phyloP scores from a whole-genome alignment of 2,329 filamentous ascomycete genomes.

The Metarhizium sp. region DNA sequence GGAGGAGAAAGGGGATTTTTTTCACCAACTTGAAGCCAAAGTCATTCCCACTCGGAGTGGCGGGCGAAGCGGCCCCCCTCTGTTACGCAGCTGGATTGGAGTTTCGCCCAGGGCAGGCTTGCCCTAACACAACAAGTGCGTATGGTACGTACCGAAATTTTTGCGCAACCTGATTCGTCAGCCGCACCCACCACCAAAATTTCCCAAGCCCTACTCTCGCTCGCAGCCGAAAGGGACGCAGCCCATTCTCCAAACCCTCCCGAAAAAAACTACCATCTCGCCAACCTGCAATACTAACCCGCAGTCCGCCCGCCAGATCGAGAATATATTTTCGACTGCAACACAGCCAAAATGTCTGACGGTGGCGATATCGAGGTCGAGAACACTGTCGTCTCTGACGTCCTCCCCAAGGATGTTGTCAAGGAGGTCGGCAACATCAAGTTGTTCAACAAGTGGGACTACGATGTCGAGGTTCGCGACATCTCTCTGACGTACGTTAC shows the following conservation, averaged over 20 bases:
- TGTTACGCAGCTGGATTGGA: constrained; percentile 9
- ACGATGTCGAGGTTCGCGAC: constrained; percentile 99
- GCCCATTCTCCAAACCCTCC: constrained; percentile 22
- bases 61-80: constrained; percentile 9
- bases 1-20: constrained; percentile 19
- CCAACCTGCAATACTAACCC: constrained; percentile 28
- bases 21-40: constrained; percentile 15
- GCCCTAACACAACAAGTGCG: constrained; percentile 27
- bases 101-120: constrained; percentile 30
- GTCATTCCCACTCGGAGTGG: constrained; percentile 18
- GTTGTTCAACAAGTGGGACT: constrained; percentile 96
- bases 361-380: constrained; percentile 89
- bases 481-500: constrained; percentile 91
- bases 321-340: constrained; percentile 25
- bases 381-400: constrained; percentile 62
- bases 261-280: constrained; percentile 27
- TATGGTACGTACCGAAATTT: constrained; percentile 19
- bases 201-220: constrained; percentile 19
- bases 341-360: constrained; percentile 74
- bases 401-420: constrained; percentile 88
- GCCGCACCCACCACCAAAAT: constrained; percentile 25
- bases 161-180: constrained; percentile 25
- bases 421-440: constrained; percentile 86
- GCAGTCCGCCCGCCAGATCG: constrained; percentile 25
- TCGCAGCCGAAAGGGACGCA: constrained; percentile 6